Percentiles rank a stretch among this genome's conserved stretches.
Conservation (phyloP, 345 rosid species). For the Eucalyptus rudis region DNA sequence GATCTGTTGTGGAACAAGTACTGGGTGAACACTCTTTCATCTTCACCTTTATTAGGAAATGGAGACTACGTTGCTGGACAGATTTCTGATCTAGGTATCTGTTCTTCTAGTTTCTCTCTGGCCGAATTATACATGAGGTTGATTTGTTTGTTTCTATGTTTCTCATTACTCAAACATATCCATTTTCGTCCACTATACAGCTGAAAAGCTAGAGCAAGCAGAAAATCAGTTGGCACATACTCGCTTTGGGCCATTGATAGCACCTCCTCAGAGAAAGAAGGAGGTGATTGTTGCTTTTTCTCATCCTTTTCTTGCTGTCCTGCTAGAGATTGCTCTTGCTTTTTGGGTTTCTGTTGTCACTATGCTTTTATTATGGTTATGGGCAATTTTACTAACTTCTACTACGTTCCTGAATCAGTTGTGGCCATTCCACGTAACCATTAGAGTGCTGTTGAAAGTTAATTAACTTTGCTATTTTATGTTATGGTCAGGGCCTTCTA, state of each 20-base stretch:
- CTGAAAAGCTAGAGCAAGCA: slow-evolving; percentile 98
- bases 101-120: background rate
- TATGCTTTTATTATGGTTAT: background rate
- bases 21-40: slow-evolving; percentile 95
- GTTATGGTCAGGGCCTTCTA: background rate
- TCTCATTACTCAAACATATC: background rate
- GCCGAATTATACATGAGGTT: background rate
- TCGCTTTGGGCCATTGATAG: slow-evolving; percentile 59
- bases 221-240: slow-evolving; percentile 87
- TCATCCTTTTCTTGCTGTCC: background rate
- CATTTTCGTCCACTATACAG: slow-evolving; percentile 13
- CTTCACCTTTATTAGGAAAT: slow-evolving; percentile 94
- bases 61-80: slow-evolving; percentile 99
- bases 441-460: background rate
- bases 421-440: background rate
- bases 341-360: background rate
- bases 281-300: slow-evolving; percentile 41
- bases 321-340: background rate
- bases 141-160: background rate
- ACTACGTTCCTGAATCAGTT: background rate
- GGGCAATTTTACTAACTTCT: background rate
- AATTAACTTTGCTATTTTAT: background rate
- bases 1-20: slow-evolving; percentile 98
- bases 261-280: slow-evolving; percentile 69
- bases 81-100: slow-evolving; percentile 88